Conservation (phyloP, 768 basidiomycete genomes). For the Strobilomyces dryophilus region DNA sequence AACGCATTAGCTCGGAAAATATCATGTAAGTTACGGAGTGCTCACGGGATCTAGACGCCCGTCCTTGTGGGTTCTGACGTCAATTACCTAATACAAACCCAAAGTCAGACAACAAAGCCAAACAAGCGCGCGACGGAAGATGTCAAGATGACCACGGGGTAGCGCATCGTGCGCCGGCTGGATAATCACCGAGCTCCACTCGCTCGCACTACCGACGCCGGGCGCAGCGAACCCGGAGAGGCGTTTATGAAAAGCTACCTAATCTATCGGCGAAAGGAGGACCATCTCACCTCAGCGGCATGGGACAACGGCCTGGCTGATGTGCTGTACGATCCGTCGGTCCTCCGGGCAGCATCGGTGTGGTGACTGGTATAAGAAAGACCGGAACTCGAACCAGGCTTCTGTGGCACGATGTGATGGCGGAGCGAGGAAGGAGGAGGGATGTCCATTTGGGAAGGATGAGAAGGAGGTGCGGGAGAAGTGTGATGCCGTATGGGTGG, state of each 20-base stretch:
- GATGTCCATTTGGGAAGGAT: slow-evolving; percentile 3
- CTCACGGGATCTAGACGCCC: slow-evolving; percentile 18
- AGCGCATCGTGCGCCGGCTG: slow-evolving; percentile 8
- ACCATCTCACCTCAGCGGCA: slow-evolving; percentile 19
- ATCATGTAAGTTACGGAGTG: slow-evolving; percentile 18
- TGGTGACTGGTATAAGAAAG: slow-evolving; percentile 19
- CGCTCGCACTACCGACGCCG: slow-evolving; percentile 12
- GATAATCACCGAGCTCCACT: slow-evolving; percentile 21
- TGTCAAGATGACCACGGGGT: not conserved
- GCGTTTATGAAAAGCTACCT: slow-evolving; percentile 13
- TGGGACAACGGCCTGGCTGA: slow-evolving; percentile 22
- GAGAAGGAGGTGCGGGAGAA: slow-evolving; percentile 21
- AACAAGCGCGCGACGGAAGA: slow-evolving; percentile 3
- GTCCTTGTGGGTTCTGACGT: slow-evolving; percentile 7
- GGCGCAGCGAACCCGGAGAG: slow-evolving; percentile 13
- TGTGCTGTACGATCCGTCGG: slow-evolving; percentile 14
- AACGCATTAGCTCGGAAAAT: slow-evolving; percentile 14
- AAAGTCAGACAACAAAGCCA: slow-evolving; percentile 11
- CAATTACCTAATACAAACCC: slow-evolving; percentile 27
- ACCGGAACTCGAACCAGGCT: slow-evolving; percentile 25
- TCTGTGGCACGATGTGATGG: slow-evolving; percentile 17
- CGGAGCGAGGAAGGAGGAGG: slow-evolving; percentile 6
- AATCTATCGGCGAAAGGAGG: slow-evolving; percentile 7
- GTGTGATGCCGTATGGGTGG: slow-evolving; percentile 20
- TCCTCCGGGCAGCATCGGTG: slow-evolving; percentile 28